A percentile compares a stretch with the other conserved stretches of the same genome.
Evolutionary conservation across 1,284 basidiomycete genomes (phyloP).

Genomic region (Lentinus polychrous): DNA sequence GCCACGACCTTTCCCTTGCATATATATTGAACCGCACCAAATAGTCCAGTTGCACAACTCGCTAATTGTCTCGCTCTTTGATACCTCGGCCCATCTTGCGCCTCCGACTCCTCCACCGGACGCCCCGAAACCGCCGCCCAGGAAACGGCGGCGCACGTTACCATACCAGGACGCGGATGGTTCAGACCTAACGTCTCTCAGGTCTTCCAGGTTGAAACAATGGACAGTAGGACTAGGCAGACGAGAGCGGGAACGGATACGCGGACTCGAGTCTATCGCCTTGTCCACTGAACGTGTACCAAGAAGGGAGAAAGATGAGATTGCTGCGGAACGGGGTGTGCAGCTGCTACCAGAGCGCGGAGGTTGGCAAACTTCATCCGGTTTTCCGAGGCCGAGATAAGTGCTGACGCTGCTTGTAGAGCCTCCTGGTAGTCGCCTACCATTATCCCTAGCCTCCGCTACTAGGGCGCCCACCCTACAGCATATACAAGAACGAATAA

Average conservation of each 20-base stretch:
- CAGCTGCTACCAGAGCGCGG: conserved; percentile 54
- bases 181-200: conserved; percentile 43
- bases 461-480: conserved; percentile 67
- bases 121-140: conserved; percentile 52
- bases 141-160: conserved; percentile 63
- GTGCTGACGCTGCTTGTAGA: conserved; percentile 33
- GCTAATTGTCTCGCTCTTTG: conserved; percentile 73
- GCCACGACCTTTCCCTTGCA: not conserved
- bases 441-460: conserved; percentile 61
- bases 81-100: conserved; percentile 63
- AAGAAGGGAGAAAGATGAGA: conserved; percentile 53
- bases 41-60: conserved; percentile 75
- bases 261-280: conserved; percentile 35
- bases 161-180: conserved; percentile 62
- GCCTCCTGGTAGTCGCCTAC: conserved; percentile 61
- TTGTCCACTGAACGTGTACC: conserved; percentile 25
- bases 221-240: conserved; percentile 69
- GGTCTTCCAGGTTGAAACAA: conserved; percentile 61
- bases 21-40: conserved; percentile 5
- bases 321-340: conserved; percentile 63
- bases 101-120: conserved; percentile 57
- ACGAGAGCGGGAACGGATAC: conserved; percentile 65
- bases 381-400: not conserved
- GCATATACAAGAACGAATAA: conserved; percentile 71
- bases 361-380: conserved; percentile 32